phyloP scores from a whole-genome alignment of 208 protist species.

The Trypanosoma platydactyli region DNA sequence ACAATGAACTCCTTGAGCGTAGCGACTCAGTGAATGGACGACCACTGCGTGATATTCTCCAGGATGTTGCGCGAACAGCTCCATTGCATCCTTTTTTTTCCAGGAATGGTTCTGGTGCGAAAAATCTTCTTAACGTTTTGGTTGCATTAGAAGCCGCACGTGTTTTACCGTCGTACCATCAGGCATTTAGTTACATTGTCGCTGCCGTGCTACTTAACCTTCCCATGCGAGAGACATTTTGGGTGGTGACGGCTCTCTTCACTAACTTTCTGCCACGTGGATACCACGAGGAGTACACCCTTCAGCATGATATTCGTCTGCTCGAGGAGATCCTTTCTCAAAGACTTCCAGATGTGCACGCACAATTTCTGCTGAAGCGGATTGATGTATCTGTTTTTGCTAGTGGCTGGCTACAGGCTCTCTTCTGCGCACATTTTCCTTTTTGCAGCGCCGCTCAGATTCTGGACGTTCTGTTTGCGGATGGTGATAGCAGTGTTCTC shows the following conservation, averaged over 20 bases:
- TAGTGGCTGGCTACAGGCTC: conserved; percentile 26
- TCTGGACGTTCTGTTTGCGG: conserved; percentile 29
- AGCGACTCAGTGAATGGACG: conserved; percentile 7
- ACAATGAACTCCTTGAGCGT: conserved; percentile 7
- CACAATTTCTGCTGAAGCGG: conserved; percentile 7
- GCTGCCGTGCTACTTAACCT: conserved; percentile 23
- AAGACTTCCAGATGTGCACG: conserved; percentile 8
- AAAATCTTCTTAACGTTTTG: conserved; percentile 17
- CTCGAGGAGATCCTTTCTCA: conserved; percentile 14
- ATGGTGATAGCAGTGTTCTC: conserved; percentile 26
- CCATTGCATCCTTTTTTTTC: conserved; percentile 30
- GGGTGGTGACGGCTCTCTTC: conserved; percentile 21
- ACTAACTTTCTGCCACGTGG: conserved; percentile 14
- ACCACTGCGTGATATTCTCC: conserved; percentile 23
- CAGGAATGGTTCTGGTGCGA: conserved; percentile 14
- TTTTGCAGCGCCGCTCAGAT: conserved; percentile 22
- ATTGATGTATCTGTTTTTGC: conserved; percentile 32
- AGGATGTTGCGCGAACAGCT: conserved; percentile 30
- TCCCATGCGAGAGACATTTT: conserved; percentile 18
- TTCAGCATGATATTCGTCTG: conserved; percentile 21
- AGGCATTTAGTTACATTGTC: conserved; percentile 36
- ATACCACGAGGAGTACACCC: conserved; percentile 22
- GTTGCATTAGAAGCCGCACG: conserved; percentile 14
- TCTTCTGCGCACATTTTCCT: conserved; percentile 33
- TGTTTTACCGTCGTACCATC: conserved; percentile 25